These are phyloP conservation scores for Chrysoporthe cubensis DNA, from an alignment of 2,329 filamentous ascomycete species.

Conservation along the genomic window DNA sequence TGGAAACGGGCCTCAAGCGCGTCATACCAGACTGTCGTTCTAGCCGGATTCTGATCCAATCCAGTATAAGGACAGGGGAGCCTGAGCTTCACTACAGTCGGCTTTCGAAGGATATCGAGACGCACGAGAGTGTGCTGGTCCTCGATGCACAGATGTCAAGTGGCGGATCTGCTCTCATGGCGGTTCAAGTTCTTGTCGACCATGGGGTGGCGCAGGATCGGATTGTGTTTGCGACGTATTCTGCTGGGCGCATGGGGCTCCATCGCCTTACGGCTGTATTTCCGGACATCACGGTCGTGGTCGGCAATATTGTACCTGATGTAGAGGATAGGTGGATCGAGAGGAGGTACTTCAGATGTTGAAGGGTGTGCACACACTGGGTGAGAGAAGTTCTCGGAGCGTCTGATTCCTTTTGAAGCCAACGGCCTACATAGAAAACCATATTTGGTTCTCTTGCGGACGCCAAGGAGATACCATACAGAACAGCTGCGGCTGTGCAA, in stretches of 20 bases:
- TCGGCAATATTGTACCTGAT: constrained; percentile 80
- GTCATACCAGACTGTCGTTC: constrained; percentile 92
- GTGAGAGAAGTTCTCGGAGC: background rate
- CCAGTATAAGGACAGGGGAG: constrained; percentile 81
- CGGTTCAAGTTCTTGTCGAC: constrained; percentile 92
- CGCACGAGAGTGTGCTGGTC: constrained; percentile 81
- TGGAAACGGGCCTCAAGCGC: constrained; percentile 85
- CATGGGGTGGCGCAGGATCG: constrained; percentile 83
- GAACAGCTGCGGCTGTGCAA: background rate
- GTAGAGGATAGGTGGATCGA: constrained; percentile 90
- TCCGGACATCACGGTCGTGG: constrained; percentile 82
- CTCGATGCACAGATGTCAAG: constrained; percentile 94
- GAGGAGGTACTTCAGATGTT: constrained; percentile 88
- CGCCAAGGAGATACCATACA: background rate
- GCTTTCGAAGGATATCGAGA: constrained; percentile 72
- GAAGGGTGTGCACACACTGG: constrained; percentile 29
- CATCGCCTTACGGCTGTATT: constrained; percentile 88
- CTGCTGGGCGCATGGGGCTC: constrained; percentile 81
- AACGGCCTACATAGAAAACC: constrained; percentile 23
- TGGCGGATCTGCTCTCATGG: constrained; percentile 86
- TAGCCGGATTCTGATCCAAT: constrained; percentile 88
- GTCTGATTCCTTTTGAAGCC: background rate
- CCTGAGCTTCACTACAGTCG: constrained; percentile 91
- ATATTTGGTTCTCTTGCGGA: background rate
- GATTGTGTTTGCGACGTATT: constrained; percentile 93